These are phyloP conservation scores for Solanum hybrid DNA, from an alignment of 305 asterid genomes.

Conservation along the genomic window DNA sequence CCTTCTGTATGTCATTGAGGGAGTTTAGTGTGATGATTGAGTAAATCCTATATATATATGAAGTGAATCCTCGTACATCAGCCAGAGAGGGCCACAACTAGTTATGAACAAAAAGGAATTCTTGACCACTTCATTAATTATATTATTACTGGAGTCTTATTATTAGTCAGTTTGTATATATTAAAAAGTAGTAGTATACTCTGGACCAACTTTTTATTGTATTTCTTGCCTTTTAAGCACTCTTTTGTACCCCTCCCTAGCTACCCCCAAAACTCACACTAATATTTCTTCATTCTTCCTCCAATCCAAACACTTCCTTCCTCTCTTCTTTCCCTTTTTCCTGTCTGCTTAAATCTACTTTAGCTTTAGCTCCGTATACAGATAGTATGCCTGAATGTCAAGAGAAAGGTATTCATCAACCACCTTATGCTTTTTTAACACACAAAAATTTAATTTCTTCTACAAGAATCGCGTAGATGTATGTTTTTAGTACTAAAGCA, in stretches of 20 bases:
- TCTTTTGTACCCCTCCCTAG: slow-evolving; percentile 12
- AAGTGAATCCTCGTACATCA: slow-evolving; percentile 33
- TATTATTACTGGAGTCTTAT: neutral
- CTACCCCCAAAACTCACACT: neutral
- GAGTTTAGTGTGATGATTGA: neutral
- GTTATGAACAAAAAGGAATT: slow-evolving; percentile 4
- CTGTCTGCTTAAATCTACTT: slow-evolving; percentile 4
- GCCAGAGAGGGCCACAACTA: neutral
- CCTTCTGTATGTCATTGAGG: neutral
- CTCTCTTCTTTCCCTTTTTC: neutral
- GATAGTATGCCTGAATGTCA: slow-evolving; percentile 86
- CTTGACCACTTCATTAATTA: slow-evolving; percentile 9
- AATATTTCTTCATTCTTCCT: slow-evolving; percentile 21
- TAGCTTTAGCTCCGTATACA: slow-evolving; percentile 22
- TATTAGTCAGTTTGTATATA: slow-evolving; percentile 24
- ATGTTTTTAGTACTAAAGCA: neutral
- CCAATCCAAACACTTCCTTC: slow-evolving; percentile 13
- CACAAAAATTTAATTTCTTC: neutral
- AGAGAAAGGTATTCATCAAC: slow-evolving; percentile 47
- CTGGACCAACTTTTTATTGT: slow-evolving; percentile 30
- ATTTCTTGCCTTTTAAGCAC: slow-evolving; percentile 80
- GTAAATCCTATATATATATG: neutral
- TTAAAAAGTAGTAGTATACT: neutral
- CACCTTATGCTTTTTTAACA: neutral
- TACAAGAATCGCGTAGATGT: neutral